These are phyloP conservation scores for Puccinia polysora DNA, from an alignment of 1,284 basidiomycete species.

Conservation along the genomic window DNA sequence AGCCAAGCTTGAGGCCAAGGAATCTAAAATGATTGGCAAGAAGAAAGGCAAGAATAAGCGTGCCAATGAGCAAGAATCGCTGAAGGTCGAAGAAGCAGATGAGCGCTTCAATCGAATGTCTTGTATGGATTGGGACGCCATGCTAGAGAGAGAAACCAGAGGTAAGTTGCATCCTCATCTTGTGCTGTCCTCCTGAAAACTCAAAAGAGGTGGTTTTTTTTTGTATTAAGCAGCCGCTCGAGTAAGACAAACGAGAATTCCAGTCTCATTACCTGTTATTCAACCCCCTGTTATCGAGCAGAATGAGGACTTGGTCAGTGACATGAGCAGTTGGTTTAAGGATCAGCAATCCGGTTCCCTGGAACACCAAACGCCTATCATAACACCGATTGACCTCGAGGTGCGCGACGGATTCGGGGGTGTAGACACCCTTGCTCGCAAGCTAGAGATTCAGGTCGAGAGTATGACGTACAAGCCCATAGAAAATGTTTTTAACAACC, in stretches of 20 bases:
- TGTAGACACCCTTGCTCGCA: slow-evolving; percentile 27
- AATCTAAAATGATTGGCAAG: slow-evolving; percentile 20
- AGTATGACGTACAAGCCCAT: slow-evolving; percentile 36
- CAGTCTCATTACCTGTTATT: slow-evolving; percentile 25
- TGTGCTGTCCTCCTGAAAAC: too few relatives aligned
- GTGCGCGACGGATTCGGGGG: slow-evolving; percentile 26
- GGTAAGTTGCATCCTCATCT: slow-evolving; percentile 22
- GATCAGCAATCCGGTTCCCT: neutral
- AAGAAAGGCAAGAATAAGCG: slow-evolving; percentile 35
- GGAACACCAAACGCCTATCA: neutral
- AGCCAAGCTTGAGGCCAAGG: slow-evolving; percentile 29
- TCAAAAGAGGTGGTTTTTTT: neutral
- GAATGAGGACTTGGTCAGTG: slow-evolving; percentile 17
- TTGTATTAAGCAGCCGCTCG: slow-evolving; percentile 15
- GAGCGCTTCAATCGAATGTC: neutral
- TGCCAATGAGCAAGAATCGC: neutral
- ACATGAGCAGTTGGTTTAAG: slow-evolving; percentile 40
- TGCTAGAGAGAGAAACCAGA: slow-evolving; percentile 13
- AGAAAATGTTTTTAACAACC: slow-evolving; percentile 12
- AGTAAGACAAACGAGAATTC: neutral
- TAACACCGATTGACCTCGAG: slow-evolving; percentile 3
- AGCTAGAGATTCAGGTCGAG: slow-evolving; percentile 38
- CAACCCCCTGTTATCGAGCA: neutral
- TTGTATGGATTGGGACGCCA: slow-evolving; percentile 33
- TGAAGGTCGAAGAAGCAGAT: neutral